Conservation (phyloP, 164 flowering plant species). For the Macadamia integrifolia region DNA sequence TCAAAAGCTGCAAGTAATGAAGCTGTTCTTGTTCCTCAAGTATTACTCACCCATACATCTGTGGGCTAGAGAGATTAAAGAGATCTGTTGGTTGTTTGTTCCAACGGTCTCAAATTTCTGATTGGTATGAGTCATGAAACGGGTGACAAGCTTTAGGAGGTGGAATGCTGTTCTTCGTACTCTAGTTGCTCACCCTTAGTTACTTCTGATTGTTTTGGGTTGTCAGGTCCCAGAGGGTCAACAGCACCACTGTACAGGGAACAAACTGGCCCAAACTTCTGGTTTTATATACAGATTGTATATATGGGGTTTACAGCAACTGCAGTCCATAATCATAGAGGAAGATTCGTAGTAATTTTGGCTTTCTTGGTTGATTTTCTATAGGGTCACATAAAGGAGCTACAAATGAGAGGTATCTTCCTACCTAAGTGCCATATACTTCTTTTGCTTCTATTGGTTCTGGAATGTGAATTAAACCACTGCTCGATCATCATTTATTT, state of each 20-base stretch:
- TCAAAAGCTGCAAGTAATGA: conserved; percentile 39
- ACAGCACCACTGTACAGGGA: conserved; percentile 19
- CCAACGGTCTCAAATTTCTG: conserved; percentile 5
- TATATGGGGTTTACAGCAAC: conserved; percentile 15
- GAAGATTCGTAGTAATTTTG: conserved; percentile 6
- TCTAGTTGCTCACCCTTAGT: conserved; percentile 7
- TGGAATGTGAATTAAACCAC: conserved; percentile 6
- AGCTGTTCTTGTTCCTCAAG: conserved; percentile 32
- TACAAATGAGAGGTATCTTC: conserved; percentile 6
- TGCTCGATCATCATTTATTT: conserved; percentile 15
- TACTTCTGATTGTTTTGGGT: conserved; percentile 18
- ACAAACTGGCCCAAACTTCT: conserved; percentile 2
- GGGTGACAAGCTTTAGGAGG: conserved; percentile 10
- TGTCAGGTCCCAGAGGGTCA: conserved; percentile 13
- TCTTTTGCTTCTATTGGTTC: conserved; percentile 9
- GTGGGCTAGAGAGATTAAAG: conserved; percentile 3
- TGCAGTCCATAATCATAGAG: conserved; percentile 4
- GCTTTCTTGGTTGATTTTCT: conserved; percentile 10
- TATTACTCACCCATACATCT: not conserved
- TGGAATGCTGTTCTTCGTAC: conserved; percentile 3
- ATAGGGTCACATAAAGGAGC: not conserved
- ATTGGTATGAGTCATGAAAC: conserved; percentile 6
- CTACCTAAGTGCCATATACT: not conserved
- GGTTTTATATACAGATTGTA: conserved; percentile 16
- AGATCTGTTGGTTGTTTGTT: conserved; percentile 5